Evolutionary conservation across 768 basidiomycete species (phyloP).

Genomic region (Paxillus rubicundulus): DNA sequence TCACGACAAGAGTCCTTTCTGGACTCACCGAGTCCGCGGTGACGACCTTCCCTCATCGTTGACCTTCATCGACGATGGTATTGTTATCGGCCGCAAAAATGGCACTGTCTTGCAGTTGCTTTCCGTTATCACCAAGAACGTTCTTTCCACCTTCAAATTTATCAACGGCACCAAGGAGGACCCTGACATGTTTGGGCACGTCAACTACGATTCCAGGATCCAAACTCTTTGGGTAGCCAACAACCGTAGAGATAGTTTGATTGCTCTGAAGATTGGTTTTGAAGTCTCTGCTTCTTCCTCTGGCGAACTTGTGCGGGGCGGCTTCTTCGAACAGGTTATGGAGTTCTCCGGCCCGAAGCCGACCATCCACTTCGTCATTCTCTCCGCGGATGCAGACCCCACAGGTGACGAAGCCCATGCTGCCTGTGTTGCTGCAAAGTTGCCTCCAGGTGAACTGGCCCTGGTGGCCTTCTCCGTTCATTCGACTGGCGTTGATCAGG

Average conservation of each 20-base stretch:
- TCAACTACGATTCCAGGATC: slow-evolving; percentile 80
- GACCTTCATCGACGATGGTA: slow-evolving; percentile 83
- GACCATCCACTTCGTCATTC: slow-evolving; percentile 86
- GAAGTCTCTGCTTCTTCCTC: slow-evolving; percentile 54
- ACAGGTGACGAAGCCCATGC: slow-evolving; percentile 80
- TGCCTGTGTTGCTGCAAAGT: slow-evolving; percentile 79
- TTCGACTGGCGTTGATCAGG: slow-evolving; percentile 84
- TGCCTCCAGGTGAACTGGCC: slow-evolving; percentile 71
- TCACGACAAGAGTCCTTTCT: slow-evolving; percentile 72
- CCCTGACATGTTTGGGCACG: slow-evolving; percentile 84
- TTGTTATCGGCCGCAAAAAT: slow-evolving; percentile 79
- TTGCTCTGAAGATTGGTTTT: slow-evolving; percentile 73
- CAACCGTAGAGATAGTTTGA: slow-evolving; percentile 78
- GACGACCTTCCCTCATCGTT: slow-evolving; percentile 81
- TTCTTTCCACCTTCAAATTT: slow-evolving; percentile 79
- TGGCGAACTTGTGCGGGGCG: slow-evolving; percentile 60
- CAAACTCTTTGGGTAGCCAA: slow-evolving; percentile 89
- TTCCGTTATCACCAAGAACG: slow-evolving; percentile 66
- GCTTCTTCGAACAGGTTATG: slow-evolving; percentile 76
- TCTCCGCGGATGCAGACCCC: slow-evolving; percentile 81
- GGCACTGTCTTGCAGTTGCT: slow-evolving; percentile 84
- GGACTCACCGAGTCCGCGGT: slow-evolving; percentile 72
- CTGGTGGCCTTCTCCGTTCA: slow-evolving; percentile 89
- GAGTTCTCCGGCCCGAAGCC: slow-evolving; percentile 83
- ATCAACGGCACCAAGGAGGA: slow-evolving; percentile 68